These are phyloP conservation scores for Crithidia expoeki DNA, from an alignment of 208 protist genomes.

Conservation along the genomic window DNA sequence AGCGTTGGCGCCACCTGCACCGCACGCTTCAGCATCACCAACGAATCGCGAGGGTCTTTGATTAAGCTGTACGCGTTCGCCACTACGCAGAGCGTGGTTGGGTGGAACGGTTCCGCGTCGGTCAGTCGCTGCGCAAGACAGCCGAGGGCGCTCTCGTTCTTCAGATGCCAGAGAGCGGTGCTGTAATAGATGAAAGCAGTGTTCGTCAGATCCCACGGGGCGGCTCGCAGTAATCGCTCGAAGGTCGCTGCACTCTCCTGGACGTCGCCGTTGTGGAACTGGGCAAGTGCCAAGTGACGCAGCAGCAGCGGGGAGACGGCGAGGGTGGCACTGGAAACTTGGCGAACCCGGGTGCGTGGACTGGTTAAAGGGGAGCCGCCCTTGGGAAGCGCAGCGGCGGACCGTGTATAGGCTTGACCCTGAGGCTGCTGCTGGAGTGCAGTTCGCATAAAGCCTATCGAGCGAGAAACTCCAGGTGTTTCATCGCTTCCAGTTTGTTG, in stretches of 20 bases:
- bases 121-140: slow-evolving; percentile 90
- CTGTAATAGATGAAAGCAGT: slow-evolving; percentile 92
- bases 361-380: too few relatives aligned
- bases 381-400: too few relatives aligned
- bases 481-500: neutral
- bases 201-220: slow-evolving; percentile 65
- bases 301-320: slow-evolving; percentile 47
- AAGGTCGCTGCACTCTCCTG: slow-evolving; percentile 61
- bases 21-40: slow-evolving; percentile 94
- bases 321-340: slow-evolving; percentile 17
- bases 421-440: neutral
- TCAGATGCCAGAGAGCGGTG: slow-evolving; percentile 96
- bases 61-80: slow-evolving; percentile 95
- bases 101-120: slow-evolving; percentile 82
- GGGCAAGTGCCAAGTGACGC: slow-evolving; percentile 59
- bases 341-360: neutral
- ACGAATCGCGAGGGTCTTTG: slow-evolving; percentile 93
- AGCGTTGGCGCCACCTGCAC: slow-evolving; percentile 86
- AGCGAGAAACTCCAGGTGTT: too few relatives aligned
- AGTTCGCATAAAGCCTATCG: neutral
- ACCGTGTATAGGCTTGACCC: too few relatives aligned
- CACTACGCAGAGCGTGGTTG: slow-evolving; percentile 91
- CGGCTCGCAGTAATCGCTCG: slow-evolving; percentile 38
- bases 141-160: slow-evolving; percentile 74
- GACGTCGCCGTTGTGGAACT: slow-evolving; percentile 81